phyloP scores from a whole-genome alignment of 495 filamentous ascomycete genomes.

The Tuber indicum region DNA sequence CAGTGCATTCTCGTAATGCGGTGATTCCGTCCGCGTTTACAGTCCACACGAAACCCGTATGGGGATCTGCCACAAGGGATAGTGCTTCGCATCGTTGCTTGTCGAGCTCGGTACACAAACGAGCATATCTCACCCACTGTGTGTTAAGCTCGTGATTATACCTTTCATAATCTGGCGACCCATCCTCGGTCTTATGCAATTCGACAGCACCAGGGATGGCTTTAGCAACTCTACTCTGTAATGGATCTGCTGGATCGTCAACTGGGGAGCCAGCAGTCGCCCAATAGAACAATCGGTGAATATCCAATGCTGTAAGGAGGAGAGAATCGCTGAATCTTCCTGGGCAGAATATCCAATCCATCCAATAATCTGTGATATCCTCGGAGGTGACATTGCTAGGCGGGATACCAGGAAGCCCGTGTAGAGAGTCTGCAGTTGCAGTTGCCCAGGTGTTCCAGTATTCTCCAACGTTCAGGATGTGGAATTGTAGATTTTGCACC shows the following conservation, averaged over 20 bases:
- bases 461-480: constrained; percentile 48
- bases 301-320: constrained; percentile 58
- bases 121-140: constrained; percentile 86
- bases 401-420: constrained; percentile 52
- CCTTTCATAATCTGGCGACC: constrained; percentile 64
- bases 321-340: constrained; percentile 68
- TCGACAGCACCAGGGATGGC: constrained; percentile 37
- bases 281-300: constrained; percentile 25
- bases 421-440: constrained; percentile 58
- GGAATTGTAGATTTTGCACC: constrained; percentile 59
- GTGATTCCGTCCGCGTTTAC: constrained; percentile 72
- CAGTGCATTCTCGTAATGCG: constrained; percentile 69
- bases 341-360: constrained; percentile 71
- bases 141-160: constrained; percentile 64
- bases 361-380: constrained; percentile 61
- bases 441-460: constrained; percentile 72
- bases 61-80: constrained; percentile 64
- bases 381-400: constrained; percentile 53
- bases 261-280: constrained; percentile 35
- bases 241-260: constrained; percentile 26
- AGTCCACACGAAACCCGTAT: constrained; percentile 69
- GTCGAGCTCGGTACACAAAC: constrained; percentile 77
- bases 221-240: constrained; percentile 34
- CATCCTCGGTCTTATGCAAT: constrained; percentile 43
- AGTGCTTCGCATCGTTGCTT: constrained; percentile 72